Evolutionary conservation across 768 basidiomycete species (phyloP).

Genomic region (Boletellus emodensis): DNA sequence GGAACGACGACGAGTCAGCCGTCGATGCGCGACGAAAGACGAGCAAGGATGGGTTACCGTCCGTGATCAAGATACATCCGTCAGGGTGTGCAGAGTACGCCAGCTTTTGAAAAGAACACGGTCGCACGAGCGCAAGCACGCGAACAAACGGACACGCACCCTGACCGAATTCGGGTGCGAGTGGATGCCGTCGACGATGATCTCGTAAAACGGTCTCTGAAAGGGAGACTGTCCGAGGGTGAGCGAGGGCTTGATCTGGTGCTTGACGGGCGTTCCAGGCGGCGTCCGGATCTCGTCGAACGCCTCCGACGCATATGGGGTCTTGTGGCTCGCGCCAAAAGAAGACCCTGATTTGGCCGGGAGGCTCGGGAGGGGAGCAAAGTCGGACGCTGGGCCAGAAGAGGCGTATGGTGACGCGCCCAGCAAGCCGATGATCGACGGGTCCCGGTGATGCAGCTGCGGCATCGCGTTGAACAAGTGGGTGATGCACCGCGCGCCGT

Average conservation of each 20-base stretch:
- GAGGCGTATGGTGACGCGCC: slow-evolving; percentile 68
- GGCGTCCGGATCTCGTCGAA: slow-evolving; percentile 57
- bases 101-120: slow-evolving; percentile 40
- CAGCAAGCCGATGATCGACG: slow-evolving; percentile 84
- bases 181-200: slow-evolving; percentile 91
- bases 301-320: slow-evolving; percentile 50
- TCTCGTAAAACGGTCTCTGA: slow-evolving; percentile 76
- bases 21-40: neutral
- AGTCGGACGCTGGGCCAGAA: slow-evolving; percentile 35
- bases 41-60: slow-evolving; percentile 49
- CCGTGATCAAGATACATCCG: slow-evolving; percentile 85
- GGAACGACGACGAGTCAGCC: slow-evolving; percentile 1
- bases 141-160: slow-evolving; percentile 40
- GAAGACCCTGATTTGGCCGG: slow-evolving; percentile 12
- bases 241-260: slow-evolving; percentile 26
- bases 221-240: slow-evolving; percentile 44
- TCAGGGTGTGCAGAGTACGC: slow-evolving; percentile 82
- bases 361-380: slow-evolving; percentile 19
- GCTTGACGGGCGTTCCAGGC: slow-evolving; percentile 44
- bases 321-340: slow-evolving; percentile 11
- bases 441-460: slow-evolving; percentile 84
- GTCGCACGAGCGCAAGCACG: neutral
- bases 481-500: slow-evolving; percentile 82
- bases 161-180: slow-evolving; percentile 87
- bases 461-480: slow-evolving; percentile 95